These are phyloP conservation scores for Chloris gayana DNA, from an alignment of 176 grass and related monocot species.

Conservation along the genomic window DNA sequence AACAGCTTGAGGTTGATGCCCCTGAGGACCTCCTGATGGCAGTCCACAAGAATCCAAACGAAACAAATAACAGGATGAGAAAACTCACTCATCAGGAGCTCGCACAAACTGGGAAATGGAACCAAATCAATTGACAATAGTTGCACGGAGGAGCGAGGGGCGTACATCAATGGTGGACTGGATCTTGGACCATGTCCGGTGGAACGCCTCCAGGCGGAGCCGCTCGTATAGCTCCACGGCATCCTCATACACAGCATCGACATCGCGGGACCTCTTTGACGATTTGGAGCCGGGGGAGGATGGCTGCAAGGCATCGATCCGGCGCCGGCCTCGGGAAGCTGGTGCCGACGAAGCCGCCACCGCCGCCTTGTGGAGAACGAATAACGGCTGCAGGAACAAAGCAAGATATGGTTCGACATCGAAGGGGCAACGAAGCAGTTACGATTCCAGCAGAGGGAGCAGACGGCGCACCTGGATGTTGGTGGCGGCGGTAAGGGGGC, in stretches of 20 bases:
- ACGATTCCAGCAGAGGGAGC: not conserved
- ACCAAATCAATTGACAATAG: not conserved
- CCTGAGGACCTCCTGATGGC: slow-evolving; percentile 62
- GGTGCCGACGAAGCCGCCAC: not conserved
- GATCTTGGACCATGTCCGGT: slow-evolving; percentile 77
- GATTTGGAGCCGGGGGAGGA: slow-evolving; percentile 47
- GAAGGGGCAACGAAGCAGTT: not conserved
- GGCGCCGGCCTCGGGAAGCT: slow-evolving; percentile 3
- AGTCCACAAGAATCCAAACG: not conserved
- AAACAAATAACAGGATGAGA: slow-evolving; percentile 18
- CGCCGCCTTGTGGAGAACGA: slow-evolving; percentile 68
- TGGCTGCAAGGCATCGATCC: slow-evolving; percentile 27
- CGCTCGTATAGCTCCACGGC: slow-evolving; percentile 37
- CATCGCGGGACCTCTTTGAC: slow-evolving; percentile 35
- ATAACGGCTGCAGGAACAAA: slow-evolving; percentile 63
- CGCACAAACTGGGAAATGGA: not conserved
- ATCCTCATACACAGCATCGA: not conserved
- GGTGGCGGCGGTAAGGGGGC: slow-evolving; percentile 33
- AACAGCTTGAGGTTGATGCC: slow-evolving; percentile 80
- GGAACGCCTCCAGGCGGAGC: slow-evolving; percentile 70
- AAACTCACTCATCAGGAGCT: not conserved
- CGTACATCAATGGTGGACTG: slow-evolving; percentile 67
- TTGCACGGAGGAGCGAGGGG: not conserved
- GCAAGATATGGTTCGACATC: not conserved
- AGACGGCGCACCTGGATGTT: slow-evolving; percentile 32